Evolutionary conservation across 169 alveolate genomes (phyloP), one percentile per base, ranked within the genome.

Genomic region (Plasmodium cynomolgi): DNA sequence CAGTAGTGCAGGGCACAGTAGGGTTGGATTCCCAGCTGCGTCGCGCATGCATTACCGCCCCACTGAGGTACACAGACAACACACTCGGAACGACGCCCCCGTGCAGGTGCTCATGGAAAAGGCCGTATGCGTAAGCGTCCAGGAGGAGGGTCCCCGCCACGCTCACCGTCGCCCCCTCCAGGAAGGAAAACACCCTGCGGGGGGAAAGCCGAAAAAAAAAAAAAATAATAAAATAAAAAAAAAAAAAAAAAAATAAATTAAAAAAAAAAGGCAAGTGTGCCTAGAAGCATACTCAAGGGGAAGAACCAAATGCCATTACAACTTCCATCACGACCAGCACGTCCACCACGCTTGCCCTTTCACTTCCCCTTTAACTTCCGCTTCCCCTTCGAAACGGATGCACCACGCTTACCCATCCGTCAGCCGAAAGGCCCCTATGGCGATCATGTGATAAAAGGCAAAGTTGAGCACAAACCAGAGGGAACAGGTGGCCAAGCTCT

Each of bases 151-250:
- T 44, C 37, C 93, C 93, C 15, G 79, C 62, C 20, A 34, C 50
- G 81, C 93, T 84, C 26, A 84, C 39, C 6, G 81, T 33, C 41
- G 79, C n/a, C 20, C 85, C 84, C 47, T 84, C 84, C 44, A 73
- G 20, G 31, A 84, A 84, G 17, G 93, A 44, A 75, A 84, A 84
- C 37, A 74, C 93, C 81, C 93, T 84, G 39, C 23, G 39, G 31
- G 50, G 39, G 50, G n/a, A 26, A 34, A 71, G 9, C 4, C 54
- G 44, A 31, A 81, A 58, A 13, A 17, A 31, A 23, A 81, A 47
- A 81, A 81, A 81, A 23, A 81, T 17, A 47, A 39, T 3, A 47
- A 8, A n/a, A 81, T 20, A 47, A n/a, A 3, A 11, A 34, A 81
- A 20, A 6, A 20, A 81, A 47, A 47, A 15, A 13, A 11, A 15